Percentiles rank a stretch among this genome's conserved stretches.
These are phyloP conservation scores for Biscogniauxia sp. DNA, from an alignment of 2,329 filamentous ascomycete species.

Conservation along the genomic window DNA sequence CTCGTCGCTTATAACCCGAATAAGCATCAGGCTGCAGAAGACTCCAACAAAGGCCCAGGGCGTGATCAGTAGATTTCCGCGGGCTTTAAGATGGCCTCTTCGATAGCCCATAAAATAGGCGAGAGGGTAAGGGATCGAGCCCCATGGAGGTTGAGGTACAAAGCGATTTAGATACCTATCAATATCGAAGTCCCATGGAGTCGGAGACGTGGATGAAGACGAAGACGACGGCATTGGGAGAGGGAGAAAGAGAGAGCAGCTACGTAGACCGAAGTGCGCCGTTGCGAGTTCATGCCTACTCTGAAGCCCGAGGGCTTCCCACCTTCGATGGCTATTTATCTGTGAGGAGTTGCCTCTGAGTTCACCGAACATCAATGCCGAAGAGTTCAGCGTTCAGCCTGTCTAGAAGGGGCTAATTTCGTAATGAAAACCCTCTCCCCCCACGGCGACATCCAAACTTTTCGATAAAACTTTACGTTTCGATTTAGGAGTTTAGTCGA, in stretches of 20 bases:
- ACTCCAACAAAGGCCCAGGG: conserved; percentile 65
- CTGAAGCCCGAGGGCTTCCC: too few relatives aligned
- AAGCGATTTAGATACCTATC: conserved; percentile 73
- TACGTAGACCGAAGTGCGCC: not conserved
- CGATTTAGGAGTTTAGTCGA: not conserved
- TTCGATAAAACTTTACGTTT: conserved; percentile 16
- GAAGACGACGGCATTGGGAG: not conserved
- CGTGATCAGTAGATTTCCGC: conserved; percentile 58
- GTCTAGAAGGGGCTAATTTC: conserved; percentile 7
- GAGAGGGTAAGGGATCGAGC: conserved; percentile 61
- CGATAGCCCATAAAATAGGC: conserved; percentile 69
- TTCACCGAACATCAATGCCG: not conserved
- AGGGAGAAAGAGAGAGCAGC: too few relatives aligned
- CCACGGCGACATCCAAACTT: not conserved
- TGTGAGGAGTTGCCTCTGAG: not conserved
- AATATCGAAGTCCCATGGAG: conserved; percentile 64
- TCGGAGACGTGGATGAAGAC: conserved; percentile 8
- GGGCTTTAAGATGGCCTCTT: conserved; percentile 29
- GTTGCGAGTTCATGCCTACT: not conserved
- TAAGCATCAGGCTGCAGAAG: conserved; percentile 58
- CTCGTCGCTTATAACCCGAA: conserved; percentile 55
- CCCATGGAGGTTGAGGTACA: conserved; percentile 64
- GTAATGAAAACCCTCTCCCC: conserved; percentile 17
- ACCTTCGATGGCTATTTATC: not conserved
- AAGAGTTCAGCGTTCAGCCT: not conserved